A percentile compares a stretch with the other conserved stretches of the same genome.
These are phyloP conservation scores for Aaosphaeria arxii DNA, from an alignment of 2,329 filamentous ascomycete species.

Conservation along the genomic window DNA sequence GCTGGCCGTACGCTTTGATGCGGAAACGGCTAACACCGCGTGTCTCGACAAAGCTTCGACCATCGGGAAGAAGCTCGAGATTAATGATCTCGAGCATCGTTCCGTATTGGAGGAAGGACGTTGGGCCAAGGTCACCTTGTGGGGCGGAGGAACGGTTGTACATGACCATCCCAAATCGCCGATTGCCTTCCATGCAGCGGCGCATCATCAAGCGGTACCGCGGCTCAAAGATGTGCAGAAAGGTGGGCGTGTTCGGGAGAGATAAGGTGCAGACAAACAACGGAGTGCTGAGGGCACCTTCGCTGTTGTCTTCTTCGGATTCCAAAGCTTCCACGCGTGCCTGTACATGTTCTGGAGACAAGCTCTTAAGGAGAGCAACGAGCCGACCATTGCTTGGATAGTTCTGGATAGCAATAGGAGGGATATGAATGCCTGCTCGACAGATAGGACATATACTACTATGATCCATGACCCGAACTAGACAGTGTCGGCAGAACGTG, in stretches of 20 bases:
- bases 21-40: slow-evolving; percentile 74
- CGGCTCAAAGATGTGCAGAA: slow-evolving; percentile 90
- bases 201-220: slow-evolving; percentile 87
- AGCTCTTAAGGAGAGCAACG: slow-evolving; percentile 58
- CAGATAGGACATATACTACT: slow-evolving; percentile 78
- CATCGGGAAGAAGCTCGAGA: slow-evolving; percentile 71
- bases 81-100: slow-evolving; percentile 75
- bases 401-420: slow-evolving; percentile 44
- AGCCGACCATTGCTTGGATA: slow-evolving; percentile 63
- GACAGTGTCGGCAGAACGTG: slow-evolving; percentile 80
- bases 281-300: slow-evolving; percentile 56
- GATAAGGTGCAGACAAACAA: slow-evolving; percentile 81
- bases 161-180: slow-evolving; percentile 83
- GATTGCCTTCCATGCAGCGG: slow-evolving; percentile 68
- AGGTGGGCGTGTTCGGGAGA: slow-evolving; percentile 78
- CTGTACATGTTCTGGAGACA: slow-evolving; percentile 66
- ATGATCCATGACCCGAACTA: slow-evolving; percentile 74
- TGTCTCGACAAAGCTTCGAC: slow-evolving; percentile 77
- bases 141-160: slow-evolving; percentile 56
- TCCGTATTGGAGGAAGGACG: slow-evolving; percentile 69
- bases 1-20: slow-evolving; percentile 59
- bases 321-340: slow-evolving; percentile 56
- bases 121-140: slow-evolving; percentile 52
- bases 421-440: slow-evolving; percentile 60
- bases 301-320: slow-evolving; percentile 55